A percentile compares a stretch with the other conserved stretches of the same genome.
Conservation (phyloP, 176 grass and related monocot species). For the Carex scoparia region DNA sequence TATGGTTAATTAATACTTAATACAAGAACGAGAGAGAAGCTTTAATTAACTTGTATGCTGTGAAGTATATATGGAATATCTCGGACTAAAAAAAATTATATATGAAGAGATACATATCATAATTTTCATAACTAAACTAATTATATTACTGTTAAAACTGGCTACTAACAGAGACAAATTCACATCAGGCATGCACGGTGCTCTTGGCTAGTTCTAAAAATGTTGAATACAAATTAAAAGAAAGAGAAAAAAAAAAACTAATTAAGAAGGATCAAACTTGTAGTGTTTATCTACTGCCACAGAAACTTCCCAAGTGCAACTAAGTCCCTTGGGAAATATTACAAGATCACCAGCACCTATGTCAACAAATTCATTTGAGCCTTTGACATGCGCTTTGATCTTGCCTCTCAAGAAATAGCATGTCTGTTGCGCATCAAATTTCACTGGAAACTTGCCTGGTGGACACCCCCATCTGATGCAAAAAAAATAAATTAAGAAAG, state of each 20-base stretch:
- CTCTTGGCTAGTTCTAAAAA: slow-evolving; percentile 13
- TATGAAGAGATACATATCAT: background rate
- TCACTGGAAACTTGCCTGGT: slow-evolving; percentile 70
- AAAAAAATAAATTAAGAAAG: background rate
- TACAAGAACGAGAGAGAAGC: background rate
- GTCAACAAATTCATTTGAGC: slow-evolving; percentile 67
- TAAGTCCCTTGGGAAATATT: slow-evolving; percentile 79
- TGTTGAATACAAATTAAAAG: background rate
- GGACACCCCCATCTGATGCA: slow-evolving; percentile 71
- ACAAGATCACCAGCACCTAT: slow-evolving; percentile 88
- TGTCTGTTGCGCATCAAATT: slow-evolving; percentile 78
- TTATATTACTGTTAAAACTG: background rate
- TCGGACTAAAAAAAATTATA: background rate
- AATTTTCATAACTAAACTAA: background rate
- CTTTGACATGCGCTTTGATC: slow-evolving; percentile 67
- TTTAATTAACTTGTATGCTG: background rate
- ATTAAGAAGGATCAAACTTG: slow-evolving; percentile 77
- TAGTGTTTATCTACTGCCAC: slow-evolving; percentile 87
- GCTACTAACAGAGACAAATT: background rate
- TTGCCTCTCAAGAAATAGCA: slow-evolving; percentile 85
- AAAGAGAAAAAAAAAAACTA: background rate
- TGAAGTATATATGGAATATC: background rate
- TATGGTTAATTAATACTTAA: background rate
- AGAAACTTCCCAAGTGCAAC: slow-evolving; percentile 84
- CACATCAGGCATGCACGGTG: background rate